phyloP scores from a whole-genome alignment of 129 eudicot genomes.

The Scalesia atractyloides region DNA sequence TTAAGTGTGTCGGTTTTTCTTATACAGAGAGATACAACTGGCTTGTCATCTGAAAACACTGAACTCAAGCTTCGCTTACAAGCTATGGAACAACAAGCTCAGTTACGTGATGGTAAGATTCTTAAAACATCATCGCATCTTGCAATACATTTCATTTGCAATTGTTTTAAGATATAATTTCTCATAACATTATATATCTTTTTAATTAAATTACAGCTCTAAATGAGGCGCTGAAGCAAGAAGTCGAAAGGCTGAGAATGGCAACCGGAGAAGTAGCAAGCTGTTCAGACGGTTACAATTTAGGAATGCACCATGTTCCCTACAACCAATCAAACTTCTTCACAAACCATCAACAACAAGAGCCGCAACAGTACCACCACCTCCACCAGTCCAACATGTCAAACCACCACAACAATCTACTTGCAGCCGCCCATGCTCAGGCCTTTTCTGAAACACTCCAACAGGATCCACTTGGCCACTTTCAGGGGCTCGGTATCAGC shows the following conservation, averaged over 20 bases:
- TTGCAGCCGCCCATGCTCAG: conserved; percentile 46
- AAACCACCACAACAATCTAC: conserved; percentile 44
- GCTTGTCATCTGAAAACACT: conserved; percentile 75
- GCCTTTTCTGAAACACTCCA: conserved; percentile 44
- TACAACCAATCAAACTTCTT: conserved; percentile 70
- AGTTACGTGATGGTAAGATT: conserved; percentile 79
- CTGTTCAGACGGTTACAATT: conserved; percentile 64
- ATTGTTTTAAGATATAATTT: not conserved
- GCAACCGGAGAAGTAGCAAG: conserved; percentile 81
- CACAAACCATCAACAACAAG: conserved; percentile 48
- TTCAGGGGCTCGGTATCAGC: conserved; percentile 81
- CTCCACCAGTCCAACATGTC: conserved; percentile 61
- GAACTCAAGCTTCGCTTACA: conserved; percentile 88
- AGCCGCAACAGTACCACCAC: conserved; percentile 60
- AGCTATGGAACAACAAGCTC: conserved; percentile 98
- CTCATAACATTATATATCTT: not conserved
- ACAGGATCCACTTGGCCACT: conserved; percentile 74
- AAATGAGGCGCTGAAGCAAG: conserved; percentile 92
- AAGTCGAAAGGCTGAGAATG: conserved; percentile 81
- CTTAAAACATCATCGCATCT: not conserved
- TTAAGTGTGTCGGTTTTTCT: conserved; percentile 8
- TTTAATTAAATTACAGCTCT: conserved; percentile 53
- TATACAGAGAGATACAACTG: conserved; percentile 86
- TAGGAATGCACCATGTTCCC: conserved; percentile 65
- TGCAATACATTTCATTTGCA: not conserved